Conservation (phyloP, 2,329 filamentous ascomycete genomes). For the Colletotrichum nymphaeae region DNA sequence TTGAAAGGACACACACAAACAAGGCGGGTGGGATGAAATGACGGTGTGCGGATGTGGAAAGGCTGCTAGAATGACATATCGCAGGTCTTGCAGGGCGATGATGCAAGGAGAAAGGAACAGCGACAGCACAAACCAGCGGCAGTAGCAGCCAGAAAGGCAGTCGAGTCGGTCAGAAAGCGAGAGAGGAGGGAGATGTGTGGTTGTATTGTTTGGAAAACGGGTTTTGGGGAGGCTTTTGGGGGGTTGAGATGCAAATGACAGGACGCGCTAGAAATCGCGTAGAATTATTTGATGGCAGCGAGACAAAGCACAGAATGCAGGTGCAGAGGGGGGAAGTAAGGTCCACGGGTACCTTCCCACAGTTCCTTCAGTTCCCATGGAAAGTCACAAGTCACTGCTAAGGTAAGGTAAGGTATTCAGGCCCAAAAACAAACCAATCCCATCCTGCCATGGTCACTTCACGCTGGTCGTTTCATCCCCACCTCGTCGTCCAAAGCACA, state of each 20-base stretch:
- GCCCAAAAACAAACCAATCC: conserved; percentile 10
- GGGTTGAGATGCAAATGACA: conserved; percentile 33
- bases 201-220: conserved; percentile 19
- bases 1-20: conserved; percentile 35
- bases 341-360: neutral
- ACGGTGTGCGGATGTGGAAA: conserved; percentile 34
- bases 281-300: conserved; percentile 30
- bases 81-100: conserved; percentile 29
- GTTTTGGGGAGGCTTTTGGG: conserved; percentile 14
- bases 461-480: conserved; percentile 31
- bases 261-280: conserved; percentile 37
- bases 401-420: neutral
- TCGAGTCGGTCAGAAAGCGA: conserved; percentile 23
- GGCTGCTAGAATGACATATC: conserved; percentile 36
- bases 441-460: neutral
- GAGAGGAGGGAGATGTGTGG: conserved; percentile 12
- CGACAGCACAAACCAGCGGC: conserved; percentile 34
- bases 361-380: neutral
- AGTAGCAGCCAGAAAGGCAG: conserved; percentile 31
- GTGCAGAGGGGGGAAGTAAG: neutral
- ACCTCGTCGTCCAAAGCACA: conserved; percentile 15
- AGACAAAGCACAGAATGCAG: conserved; percentile 15
- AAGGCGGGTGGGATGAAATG: conserved; percentile 33
- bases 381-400: conserved; percentile 5
- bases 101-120: neutral